A percentile compares a stretch with the other conserved stretches of the same genome.
Evolutionary conservation across 169 alveolate genomes (phyloP).

Genomic region (Plasmodium coatneyi): DNA sequence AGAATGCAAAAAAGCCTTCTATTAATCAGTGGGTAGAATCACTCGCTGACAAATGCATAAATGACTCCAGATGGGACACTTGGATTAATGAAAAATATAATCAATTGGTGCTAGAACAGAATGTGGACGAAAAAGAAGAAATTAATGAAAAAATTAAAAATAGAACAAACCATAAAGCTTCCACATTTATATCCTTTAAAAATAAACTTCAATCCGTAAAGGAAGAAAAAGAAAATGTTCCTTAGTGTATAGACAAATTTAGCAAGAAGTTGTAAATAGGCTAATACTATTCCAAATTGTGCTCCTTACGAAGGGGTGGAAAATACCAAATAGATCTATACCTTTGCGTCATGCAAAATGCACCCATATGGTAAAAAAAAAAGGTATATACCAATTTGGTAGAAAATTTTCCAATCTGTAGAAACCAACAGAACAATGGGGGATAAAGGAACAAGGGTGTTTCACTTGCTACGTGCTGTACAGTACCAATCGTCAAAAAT

Average conservation of each 20-base stretch:
- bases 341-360: not conserved
- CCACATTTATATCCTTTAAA: not conserved
- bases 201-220: not conserved
- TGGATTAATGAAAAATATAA: not conserved
- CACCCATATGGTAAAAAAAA: too few species aligned
- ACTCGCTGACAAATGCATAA: not conserved
- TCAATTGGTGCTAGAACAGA: not conserved
- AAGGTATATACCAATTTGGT: not conserved
- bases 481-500: not conserved
- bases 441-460: not conserved
- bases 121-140: not conserved
- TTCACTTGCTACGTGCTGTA: not conserved
- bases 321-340: not conserved
- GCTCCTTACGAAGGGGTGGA: not conserved
- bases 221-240: not conserved
- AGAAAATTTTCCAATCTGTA: not conserved
- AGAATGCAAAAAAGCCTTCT: not conserved
- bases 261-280: not conserved
- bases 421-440: not conserved
- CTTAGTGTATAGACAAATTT: not conserved
- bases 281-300: not conserved
- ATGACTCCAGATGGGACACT: not conserved
- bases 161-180: not conserved
- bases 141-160: not conserved
- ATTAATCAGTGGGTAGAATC: not conserved